Evolutionary conservation across 257 asterid species (phyloP), one percentile per base, ranked within the genome.

Genomic region (Solanum bulbocastanum): DNA sequence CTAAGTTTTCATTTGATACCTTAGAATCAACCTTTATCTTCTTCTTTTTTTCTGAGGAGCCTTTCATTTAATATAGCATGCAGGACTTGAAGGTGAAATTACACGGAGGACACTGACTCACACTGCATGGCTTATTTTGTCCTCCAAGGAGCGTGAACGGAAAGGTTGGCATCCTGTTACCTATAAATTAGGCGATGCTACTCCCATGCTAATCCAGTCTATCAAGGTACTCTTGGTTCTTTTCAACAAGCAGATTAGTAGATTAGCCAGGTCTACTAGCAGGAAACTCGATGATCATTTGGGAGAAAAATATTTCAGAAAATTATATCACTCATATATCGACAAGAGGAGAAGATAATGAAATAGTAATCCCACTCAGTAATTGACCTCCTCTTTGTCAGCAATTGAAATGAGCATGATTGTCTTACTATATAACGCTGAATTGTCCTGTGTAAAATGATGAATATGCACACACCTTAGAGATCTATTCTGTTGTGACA

Each of bases 131-230:
- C 98, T 95, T 91, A 93, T 92, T 88, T 87, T 95, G 85, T 90
- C 98, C 37, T 92, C 97, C 32, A 90, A 91, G 90, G 95, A 92
- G 85, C 96, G 90, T 89, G 90, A 95, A 42, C 91, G 98, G 84
- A 93, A 89, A 91, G 98, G 99, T 86, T 97, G 99, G 99, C 99
- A 97, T 94, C 99, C 99, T n/a, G 87, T 90, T 90, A 94, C 98
- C 82, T 97, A 96, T 93, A 97, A 96, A 91, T 92, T 96, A 92
- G 95, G 88, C 11, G 99, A 97, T 90, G 96, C 99, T 46, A 95
- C 95, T 83, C 91, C 98, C 37, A 33, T 8, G 83, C 95, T 97
- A 52, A 90, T 97, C 88, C 93, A 94, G 83, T 95, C 99, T 90
- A 97, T 97, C 91, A 97, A 94, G 99, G 99, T 97, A 93, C 16